These are phyloP conservation scores for Russula emetica DNA, from an alignment of 768 basidiomycete species.

Conservation along the genomic window DNA sequence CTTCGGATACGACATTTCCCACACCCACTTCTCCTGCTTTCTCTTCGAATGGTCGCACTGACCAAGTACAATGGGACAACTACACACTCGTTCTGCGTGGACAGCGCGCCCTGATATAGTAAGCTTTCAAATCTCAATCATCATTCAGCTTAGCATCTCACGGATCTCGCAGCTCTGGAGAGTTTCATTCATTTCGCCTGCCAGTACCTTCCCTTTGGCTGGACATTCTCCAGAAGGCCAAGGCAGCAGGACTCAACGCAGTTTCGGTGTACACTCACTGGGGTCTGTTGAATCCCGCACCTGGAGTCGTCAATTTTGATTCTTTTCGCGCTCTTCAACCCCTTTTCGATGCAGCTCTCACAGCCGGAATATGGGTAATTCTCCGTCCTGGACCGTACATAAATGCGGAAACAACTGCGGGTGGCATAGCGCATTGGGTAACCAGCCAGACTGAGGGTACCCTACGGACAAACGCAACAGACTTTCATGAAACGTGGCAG, in stretches of 20 bases:
- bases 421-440: slow-evolving; percentile 67
- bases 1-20: not conserved
- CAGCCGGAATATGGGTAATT: slow-evolving; percentile 72
- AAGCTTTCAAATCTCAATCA: not conserved
- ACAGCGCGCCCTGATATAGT: slow-evolving; percentile 20
- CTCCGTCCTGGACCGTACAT: slow-evolving; percentile 74
- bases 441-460: slow-evolving; percentile 61
- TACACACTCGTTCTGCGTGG: slow-evolving; percentile 27
- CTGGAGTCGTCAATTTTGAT: slow-evolving; percentile 67
- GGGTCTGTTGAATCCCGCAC: slow-evolving; percentile 72
- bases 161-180: slow-evolving; percentile 56
- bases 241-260: slow-evolving; percentile 75
- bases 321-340: slow-evolving; percentile 66
- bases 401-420: slow-evolving; percentile 78
- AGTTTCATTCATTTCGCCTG: slow-evolving; percentile 79
- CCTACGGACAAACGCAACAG: slow-evolving; percentile 69
- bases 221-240: slow-evolving; percentile 76
- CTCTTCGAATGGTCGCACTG: slow-evolving; percentile 23
- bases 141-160: not conserved
- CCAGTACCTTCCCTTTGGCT: slow-evolving; percentile 78
- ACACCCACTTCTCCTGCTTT: not conserved
- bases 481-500: slow-evolving; percentile 67
- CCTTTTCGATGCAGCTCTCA: slow-evolving; percentile 68
- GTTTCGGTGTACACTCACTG: slow-evolving; percentile 78
- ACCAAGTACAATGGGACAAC: slow-evolving; percentile 27